Evolutionary conservation across 202 grass and related monocot species (phyloP), one percentile per base, ranked within the genome.

Genomic region (Schoenoplectus tabernaemontani): DNA sequence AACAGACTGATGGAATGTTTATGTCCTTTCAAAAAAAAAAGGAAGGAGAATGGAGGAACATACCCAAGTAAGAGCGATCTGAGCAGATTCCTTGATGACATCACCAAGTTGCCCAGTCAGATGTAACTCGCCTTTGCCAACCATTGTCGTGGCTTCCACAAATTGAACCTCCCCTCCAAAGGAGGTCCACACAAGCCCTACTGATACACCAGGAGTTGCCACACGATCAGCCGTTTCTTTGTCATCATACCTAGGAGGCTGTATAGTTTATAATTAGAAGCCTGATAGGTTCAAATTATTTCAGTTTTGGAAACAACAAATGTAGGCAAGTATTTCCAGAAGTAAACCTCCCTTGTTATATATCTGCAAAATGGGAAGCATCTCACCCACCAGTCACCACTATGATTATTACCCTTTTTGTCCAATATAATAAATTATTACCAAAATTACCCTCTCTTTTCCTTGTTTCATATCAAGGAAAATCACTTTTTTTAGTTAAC

Each of bases 31-130:
- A 59, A 42, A 42, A 43, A 11, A 51, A 51, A n/a, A n/a, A n/a
- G n/a, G 48, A 58, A 59, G 51, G 33, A 32, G 64, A 63, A 84
- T 61, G 22, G 79, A 82, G 38, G 74, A 83, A 51, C 53, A 53
- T 91, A 98, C 95, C 96, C 96, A 99, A 73, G 96, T 99, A 48
- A 95, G 88, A 87, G 96, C 92, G 85, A 99, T 87, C 80, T 99
- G 92, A 24, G 96, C 96, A 28, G 96, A 99, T 83, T 99, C 96
- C 85, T 99, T 99, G 74, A 99, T 99, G 81, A 99, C 92, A 91
- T 95, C 96, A 62, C 96, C 96, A 78, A 99, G 96, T 82, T 99
- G 96, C 69, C 96, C 96, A n/a, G 96, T 99, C 54, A 96, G 76
- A 87, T 93, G 96, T 85, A 99, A 83, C 19, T 99, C 96, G 34